These are phyloP conservation scores for Nakazawaea wyomingensis DNA, from an alignment of 805 yeast species.

Conservation along the genomic window DNA sequence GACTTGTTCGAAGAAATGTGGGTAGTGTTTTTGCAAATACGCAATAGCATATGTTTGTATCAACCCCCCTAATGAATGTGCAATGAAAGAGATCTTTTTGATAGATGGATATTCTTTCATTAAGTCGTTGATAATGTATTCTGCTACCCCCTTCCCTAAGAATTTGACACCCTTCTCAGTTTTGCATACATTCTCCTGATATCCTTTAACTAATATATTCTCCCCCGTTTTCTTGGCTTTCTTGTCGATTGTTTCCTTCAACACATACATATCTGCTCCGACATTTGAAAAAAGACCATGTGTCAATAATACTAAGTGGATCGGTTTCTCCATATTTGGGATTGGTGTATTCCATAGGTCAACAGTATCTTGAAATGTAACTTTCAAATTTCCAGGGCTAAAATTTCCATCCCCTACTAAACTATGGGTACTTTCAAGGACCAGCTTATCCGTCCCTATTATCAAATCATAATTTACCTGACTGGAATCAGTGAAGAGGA, in stretches of 20 bases:
- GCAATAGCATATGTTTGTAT: constrained; percentile 90
- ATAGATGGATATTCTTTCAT: constrained; percentile 42
- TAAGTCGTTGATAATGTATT: constrained; percentile 56
- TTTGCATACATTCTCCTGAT: constrained; percentile 74
- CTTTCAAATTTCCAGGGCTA: constrained; percentile 34
- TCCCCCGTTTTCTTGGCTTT: constrained; percentile 38
- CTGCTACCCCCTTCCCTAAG: constrained; percentile 77
- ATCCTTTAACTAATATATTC: constrained; percentile 79
- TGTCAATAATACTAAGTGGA: constrained; percentile 79
- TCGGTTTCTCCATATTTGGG: constrained; percentile 43
- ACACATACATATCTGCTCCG: constrained; percentile 83
- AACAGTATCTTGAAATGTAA: constrained; percentile 52
- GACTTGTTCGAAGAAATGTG: constrained; percentile 60
- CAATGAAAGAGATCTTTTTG: constrained; percentile 73
- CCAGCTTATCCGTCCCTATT: constrained; percentile 40
- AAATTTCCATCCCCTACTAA: constrained; percentile 16
- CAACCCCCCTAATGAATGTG: constrained; percentile 92
- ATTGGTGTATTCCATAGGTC: constrained; percentile 76
- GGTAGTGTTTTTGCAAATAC: constrained; percentile 61
- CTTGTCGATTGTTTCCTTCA: constrained; percentile 74
- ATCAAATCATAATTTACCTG: constrained; percentile 62
- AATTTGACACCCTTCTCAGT: constrained; percentile 87
- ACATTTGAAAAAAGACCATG: constrained; percentile 92
- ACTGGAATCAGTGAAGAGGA: constrained; percentile 65
- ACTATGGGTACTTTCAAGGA: constrained; percentile 13